Conservation (phyloP, 2,329 filamentous ascomycete species). For the Exophiala phaeomuriformis region DNA sequence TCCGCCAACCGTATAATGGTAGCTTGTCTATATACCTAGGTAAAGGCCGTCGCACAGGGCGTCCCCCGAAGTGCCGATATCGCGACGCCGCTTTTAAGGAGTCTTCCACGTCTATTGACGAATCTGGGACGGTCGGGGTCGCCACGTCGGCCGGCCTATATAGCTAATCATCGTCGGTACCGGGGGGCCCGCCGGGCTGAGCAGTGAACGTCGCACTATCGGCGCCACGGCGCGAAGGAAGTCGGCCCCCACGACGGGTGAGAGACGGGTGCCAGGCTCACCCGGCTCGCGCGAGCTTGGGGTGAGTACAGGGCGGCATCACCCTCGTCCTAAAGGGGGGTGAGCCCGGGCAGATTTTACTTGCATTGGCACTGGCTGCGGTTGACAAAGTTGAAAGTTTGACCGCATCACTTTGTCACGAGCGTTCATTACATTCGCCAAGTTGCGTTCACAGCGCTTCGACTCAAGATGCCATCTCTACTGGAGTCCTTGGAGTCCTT, state of each 20-base stretch:
- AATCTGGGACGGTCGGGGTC: not conserved
- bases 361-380: not conserved
- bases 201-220: not conserved
- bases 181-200: not conserved
- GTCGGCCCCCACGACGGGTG: not conserved
- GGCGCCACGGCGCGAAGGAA: not conserved
- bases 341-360: constrained; percentile 1
- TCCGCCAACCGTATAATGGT: too few species aligned
- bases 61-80: not conserved
- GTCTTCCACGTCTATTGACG: not conserved
- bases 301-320: constrained; percentile 4
- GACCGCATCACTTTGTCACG: too few species aligned
- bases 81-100: not conserved
- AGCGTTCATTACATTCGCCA: too few species aligned
- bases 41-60: not conserved
- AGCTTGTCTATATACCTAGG: not conserved
- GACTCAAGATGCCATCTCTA: constrained; percentile 54
- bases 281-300: constrained; percentile 1
- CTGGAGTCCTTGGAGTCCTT: constrained; percentile 58
- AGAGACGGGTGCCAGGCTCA: not conserved
- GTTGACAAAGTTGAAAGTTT: too few species aligned
- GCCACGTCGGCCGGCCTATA: not conserved
- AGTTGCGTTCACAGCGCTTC: not conserved
- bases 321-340: not conserved
- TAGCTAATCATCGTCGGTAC: not conserved